Percentiles rank a stretch among this genome's conserved stretches.
Evolutionary conservation across 2,329 filamentous ascomycete genomes (phyloP).

Genomic region (Pseudogymnoascus destructans): DNA sequence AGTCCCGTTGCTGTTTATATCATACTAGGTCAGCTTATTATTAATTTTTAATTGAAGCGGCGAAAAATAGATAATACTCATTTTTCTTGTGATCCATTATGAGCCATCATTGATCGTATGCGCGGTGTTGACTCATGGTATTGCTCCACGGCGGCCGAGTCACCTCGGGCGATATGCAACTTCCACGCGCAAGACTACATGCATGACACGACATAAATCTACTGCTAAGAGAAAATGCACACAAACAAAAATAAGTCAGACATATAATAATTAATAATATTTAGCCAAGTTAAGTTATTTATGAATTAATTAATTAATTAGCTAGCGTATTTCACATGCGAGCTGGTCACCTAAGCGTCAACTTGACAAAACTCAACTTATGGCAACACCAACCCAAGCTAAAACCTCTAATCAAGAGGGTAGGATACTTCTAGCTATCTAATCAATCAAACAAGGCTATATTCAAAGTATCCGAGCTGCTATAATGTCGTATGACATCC

Average conservation of each 20-base stretch:
- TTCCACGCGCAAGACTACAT: constrained; percentile 18
- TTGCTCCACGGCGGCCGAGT: constrained; percentile 1
- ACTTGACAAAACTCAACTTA: too few relatives aligned
- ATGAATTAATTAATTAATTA: constrained; percentile 1
- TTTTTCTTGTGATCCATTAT: constrained; percentile 12
- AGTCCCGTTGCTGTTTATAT: neutral
- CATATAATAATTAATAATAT: neutral
- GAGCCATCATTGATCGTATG: constrained; percentile 18
- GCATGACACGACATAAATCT: constrained; percentile 7
- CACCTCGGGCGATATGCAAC: constrained; percentile 12
- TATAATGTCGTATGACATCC: too few relatives aligned
- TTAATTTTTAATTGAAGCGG: neutral
- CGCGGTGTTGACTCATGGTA: neutral
- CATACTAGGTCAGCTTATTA: neutral
- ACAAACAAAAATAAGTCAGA: constrained; percentile 11
- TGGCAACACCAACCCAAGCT: too few relatives aligned
- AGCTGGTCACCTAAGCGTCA: too few relatives aligned
- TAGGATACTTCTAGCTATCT: too few relatives aligned
- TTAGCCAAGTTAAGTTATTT: neutral
- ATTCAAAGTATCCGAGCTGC: too few relatives aligned
- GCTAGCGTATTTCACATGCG: neutral
- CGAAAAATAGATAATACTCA: neutral
- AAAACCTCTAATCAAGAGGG: too few relatives aligned
- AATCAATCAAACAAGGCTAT: too few relatives aligned
- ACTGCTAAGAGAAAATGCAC: neutral